phyloP scores from a whole-genome alignment of 129 eudicot species.

The Pittosporum tobira region DNA sequence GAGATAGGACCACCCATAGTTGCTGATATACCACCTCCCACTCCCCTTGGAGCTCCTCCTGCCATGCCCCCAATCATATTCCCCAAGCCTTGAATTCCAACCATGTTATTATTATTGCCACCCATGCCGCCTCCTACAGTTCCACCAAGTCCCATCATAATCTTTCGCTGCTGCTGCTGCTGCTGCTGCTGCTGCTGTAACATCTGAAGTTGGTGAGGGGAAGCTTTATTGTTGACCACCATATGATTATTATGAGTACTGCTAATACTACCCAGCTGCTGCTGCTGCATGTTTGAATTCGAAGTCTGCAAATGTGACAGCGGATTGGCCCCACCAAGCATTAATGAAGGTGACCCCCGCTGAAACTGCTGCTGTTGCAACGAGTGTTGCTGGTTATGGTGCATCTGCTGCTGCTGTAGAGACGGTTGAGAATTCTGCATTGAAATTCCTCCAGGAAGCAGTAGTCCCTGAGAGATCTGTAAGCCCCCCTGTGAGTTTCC shows the following conservation, averaged over 20 bases:
- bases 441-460: conserved; percentile 32
- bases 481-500: conserved; percentile 44
- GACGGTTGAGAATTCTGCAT: conserved; percentile 41
- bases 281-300: conserved; percentile 60
- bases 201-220: conserved; percentile 46
- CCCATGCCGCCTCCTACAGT: conserved; percentile 66
- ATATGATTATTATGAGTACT: too few relatives aligned
- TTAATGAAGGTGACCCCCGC: conserved; percentile 62
- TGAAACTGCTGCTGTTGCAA: conserved; percentile 53
- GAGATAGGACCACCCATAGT: conserved; percentile 58
- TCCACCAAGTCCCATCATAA: conserved; percentile 88
- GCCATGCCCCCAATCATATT: conserved; percentile 59
- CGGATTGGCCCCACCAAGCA: conserved; percentile 51
- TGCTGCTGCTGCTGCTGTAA: conserved; percentile 43
- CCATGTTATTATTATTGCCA: conserved; percentile 56
- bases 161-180: conserved; percentile 46
- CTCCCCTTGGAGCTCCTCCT: conserved; percentile 59
- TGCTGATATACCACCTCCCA: conserved; percentile 54
- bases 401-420: conserved; percentile 26
- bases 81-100: conserved; percentile 73
- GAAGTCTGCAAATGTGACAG: conserved; percentile 59
- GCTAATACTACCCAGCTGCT: conserved; percentile 72
- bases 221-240: conserved; percentile 54
- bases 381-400: conserved; percentile 37
- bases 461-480: conserved; percentile 61